phyloP scores from a whole-genome alignment of 2,329 filamentous ascomycete species.

The Escovopsis sp. region DNA sequence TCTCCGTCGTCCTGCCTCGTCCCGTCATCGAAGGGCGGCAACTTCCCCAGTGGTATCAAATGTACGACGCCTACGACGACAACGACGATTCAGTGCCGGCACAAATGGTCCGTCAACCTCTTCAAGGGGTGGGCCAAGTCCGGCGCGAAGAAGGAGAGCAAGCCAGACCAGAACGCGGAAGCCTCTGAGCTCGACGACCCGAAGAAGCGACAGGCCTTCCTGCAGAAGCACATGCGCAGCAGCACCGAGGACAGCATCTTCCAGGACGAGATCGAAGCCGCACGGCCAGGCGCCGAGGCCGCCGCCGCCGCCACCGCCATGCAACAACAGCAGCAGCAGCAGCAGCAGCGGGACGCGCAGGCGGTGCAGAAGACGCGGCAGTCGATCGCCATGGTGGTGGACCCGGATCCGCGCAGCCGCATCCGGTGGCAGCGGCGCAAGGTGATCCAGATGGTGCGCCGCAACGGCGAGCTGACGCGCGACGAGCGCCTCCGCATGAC shows the following conservation, averaged over 20 bases:
- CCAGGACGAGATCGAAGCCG: conserved; percentile 38
- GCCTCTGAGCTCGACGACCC: conserved; percentile 26
- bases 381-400: conserved; percentile 47
- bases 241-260: conserved; percentile 43
- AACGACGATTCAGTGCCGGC: conserved; percentile 20
- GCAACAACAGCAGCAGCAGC: conserved; percentile 6
- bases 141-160: conserved; percentile 14
- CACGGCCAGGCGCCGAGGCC: conserved; percentile 7
- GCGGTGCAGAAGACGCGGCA: conserved; percentile 25
- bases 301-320: no score
- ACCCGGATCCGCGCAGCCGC: conserved; percentile 60
- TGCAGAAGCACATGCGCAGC: conserved; percentile 23
- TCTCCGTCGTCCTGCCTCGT: conserved; percentile 4
- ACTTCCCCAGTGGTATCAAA: conserved; percentile 1
- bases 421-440: conserved; percentile 70
- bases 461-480: conserved; percentile 36
- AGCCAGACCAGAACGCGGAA: conserved; percentile 10
- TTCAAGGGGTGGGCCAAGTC: conserved; percentile 22
- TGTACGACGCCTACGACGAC: no score
- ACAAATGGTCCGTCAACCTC: conserved; percentile 27
- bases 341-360: conserved; percentile 13
- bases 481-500: conserved; percentile 51
- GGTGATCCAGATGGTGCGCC: conserved; percentile 59
- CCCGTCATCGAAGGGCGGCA: not conserved
- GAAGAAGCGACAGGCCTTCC: conserved; percentile 25